Evolutionary conservation across 306 rosid species (phyloP).

Genomic region (Cucumis hystrix): DNA sequence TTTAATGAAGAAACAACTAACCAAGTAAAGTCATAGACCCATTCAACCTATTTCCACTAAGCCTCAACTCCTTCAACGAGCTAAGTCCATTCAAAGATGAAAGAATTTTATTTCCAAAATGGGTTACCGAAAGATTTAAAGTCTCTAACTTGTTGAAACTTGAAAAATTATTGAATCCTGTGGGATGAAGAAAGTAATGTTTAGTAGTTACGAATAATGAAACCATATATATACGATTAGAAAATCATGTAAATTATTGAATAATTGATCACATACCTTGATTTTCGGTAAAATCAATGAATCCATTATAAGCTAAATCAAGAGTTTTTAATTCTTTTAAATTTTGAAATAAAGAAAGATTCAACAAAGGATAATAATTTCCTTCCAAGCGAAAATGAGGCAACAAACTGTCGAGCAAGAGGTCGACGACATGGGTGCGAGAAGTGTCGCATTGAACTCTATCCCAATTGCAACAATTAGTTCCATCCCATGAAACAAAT

Average conservation of each 20-base stretch:
- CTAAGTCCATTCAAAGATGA: not conserved
- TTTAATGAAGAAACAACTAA: not conserved
- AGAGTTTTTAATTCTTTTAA: not conserved
- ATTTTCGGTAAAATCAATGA: not conserved
- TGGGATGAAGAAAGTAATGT: not conserved
- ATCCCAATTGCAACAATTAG: not conserved
- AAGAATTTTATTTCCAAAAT: not conserved
- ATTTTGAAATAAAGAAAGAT: not conserved
- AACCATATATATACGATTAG: no score
- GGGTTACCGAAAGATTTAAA: not conserved
- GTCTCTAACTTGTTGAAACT: constrained; percentile 1
- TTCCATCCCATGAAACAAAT: not conserved
- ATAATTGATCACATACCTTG: not conserved
- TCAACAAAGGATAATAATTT: not conserved
- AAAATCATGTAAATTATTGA: no score
- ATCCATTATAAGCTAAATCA: not conserved
- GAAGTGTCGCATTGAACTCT: not conserved
- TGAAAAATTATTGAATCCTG: not conserved
- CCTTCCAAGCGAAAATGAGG: accelerated
- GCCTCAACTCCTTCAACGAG: not conserved
- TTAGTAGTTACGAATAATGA: not conserved
- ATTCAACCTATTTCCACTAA: not conserved
- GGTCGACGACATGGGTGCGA: not conserved
- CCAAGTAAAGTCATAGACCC: not conserved
- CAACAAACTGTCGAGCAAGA: not conserved